Evolutionary conservation across 208 protist species (phyloP), one percentile per base, ranked within the genome.

Genomic region (Crithidia mellificae): DNA sequence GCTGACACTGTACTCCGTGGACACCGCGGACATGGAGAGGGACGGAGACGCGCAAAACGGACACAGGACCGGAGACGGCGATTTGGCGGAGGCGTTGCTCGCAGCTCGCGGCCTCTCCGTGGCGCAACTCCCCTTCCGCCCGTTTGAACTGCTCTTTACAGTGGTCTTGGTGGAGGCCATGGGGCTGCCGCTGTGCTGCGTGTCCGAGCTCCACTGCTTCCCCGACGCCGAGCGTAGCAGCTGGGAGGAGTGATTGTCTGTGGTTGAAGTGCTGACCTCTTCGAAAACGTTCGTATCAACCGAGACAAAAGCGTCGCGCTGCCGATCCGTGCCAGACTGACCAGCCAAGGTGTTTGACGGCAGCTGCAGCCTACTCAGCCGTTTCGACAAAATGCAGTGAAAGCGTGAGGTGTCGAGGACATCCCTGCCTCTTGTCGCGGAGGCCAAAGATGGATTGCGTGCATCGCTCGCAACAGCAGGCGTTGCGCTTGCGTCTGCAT

Each of bases 331-430:
- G 36, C 9, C 9, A 41, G 36, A 12, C 36, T 41, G 36, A 41
- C 36, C 36, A 41, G 36, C 36, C 12, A 12, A n/a, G 17, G 41
- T 46, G 15, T 4, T 6, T 6, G 41, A 46, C 8, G 24, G 30
- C 4, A 36, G 22, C 20, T 54, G 46, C 29, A 75, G 27, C 0
- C 43, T 43, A 32, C 29, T 59, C 30, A 76, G 39, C 0, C 39
- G 63, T 29, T 64, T 63, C 24, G 70, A 76, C n/a, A 76, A 4
- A 3, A 43, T 43, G 43, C 70, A 76, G 12, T 58, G 49, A 41
- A 76, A 76, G 19, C 62, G 30, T 2, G 29, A 36, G 14, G 27
- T 41, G 25, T 53, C 58, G 6, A 29, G 4, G 6, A 9, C 32
- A 25, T 22, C 8, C 1, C 17, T 20, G 20, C 30, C 14, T 29